Evolutionary conservation across 148 eudicot species (phyloP).

Genomic region (Rhododendron vialii): DNA sequence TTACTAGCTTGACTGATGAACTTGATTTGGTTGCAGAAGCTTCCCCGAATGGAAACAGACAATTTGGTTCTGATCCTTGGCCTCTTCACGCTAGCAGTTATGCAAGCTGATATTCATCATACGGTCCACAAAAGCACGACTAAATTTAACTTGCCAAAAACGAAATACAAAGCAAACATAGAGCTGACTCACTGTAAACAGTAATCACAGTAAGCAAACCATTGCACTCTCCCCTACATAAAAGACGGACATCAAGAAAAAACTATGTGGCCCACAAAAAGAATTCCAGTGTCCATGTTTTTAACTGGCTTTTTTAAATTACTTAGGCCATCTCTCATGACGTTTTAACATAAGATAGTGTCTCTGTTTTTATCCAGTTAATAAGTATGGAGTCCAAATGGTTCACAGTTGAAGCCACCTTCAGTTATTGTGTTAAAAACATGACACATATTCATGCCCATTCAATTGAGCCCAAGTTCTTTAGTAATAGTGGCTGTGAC

Average conservation of each 20-base stretch:
- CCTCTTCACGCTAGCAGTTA: conserved; percentile 6
- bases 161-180: not conserved
- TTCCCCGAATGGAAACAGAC: not conserved
- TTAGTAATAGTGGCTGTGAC: not conserved
- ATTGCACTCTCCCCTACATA: not conserved
- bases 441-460: not conserved
- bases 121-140: not conserved
- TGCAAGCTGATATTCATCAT: not conserved
- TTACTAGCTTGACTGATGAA: not conserved
- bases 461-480: not conserved
- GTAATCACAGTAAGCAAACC: not conserved
- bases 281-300: not conserved
- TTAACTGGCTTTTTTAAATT: not conserved
- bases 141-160: not conserved
- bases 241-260: not conserved
- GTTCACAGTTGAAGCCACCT: not conserved
- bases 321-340: not conserved
- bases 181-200: not conserved
- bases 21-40: conserved; percentile 6
- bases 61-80: conserved; percentile 9
- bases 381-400: not conserved
- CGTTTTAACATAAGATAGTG: not conserved
- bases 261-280: not conserved
- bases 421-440: not conserved
- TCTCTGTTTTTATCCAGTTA: not conserved